phyloP scores from a whole-genome alignment of 163 green algal genomes.

The Prototheca wickerhamii region DNA sequence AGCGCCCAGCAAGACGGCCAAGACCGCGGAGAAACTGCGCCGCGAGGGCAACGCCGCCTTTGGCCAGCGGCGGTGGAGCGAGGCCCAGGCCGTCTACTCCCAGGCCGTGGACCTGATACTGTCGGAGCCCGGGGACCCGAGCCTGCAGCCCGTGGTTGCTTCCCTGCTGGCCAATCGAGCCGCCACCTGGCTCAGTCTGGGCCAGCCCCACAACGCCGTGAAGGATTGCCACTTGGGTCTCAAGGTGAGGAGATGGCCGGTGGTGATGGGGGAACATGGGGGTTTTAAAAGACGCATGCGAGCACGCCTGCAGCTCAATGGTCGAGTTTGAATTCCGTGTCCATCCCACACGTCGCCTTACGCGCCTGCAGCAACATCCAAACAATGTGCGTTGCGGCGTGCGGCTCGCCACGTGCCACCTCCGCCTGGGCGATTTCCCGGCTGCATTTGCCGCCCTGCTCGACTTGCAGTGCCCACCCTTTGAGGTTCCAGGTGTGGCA shows the following conservation, averaged over 20 bases:
- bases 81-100: constrained; percentile 6
- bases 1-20: too few species aligned
- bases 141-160: background rate
- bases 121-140: background rate
- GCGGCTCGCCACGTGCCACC: constrained; percentile 7
- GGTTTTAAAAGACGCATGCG: background rate
- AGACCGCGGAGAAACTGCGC: background rate
- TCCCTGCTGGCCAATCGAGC: constrained; percentile 14
- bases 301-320: background rate
- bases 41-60: constrained; percentile 12
- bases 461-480: too few species aligned
- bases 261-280: background rate
- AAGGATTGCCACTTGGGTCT: constrained; percentile 10
- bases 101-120: background rate
- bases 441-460: background rate
- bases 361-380: constrained; percentile 1
- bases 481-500: background rate
- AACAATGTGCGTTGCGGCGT: constrained; percentile 4
- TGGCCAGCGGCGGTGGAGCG: background rate
- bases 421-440: constrained; percentile 1
- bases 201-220: constrained; percentile 3
- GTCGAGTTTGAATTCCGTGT: background rate
- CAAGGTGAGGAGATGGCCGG: background rate
- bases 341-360: background rate
- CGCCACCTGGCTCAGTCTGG: constrained; percentile 5